A percentile compares a stretch with the other conserved stretches of the same genome.
Conservation (phyloP, 176 grass and related monocot species). For the Puccinellia tenuiflora region DNA sequence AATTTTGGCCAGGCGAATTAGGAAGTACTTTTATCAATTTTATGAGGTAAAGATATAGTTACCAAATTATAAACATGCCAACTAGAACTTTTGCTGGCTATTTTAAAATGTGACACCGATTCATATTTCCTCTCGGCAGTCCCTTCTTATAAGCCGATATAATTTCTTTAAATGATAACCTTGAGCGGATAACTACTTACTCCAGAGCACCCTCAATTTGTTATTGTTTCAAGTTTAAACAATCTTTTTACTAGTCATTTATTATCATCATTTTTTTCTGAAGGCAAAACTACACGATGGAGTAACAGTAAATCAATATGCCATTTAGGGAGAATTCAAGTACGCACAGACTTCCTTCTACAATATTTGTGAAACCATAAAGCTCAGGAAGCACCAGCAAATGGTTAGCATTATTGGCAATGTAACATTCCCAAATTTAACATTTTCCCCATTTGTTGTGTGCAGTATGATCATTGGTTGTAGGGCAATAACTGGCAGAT, state of each 20-base stretch:
- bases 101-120: neutral
- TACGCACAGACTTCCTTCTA: neutral
- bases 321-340: neutral
- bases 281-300: neutral
- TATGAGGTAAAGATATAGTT: neutral
- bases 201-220: neutral
- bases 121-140: neutral
- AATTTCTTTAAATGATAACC: neutral
- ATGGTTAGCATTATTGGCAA: neutral
- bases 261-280: neutral
- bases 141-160: neutral
- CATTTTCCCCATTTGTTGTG: constrained; percentile 16
- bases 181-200: neutral
- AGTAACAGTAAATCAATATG: neutral
- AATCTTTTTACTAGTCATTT: neutral
- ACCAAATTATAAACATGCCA: neutral
- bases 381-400: neutral
- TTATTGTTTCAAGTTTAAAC: constrained; percentile 5
- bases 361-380: neutral
- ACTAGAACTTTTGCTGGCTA: neutral
- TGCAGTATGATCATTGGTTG: neutral
- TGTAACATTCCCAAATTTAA: constrained; percentile 7
- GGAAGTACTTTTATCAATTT: constrained; percentile 15
- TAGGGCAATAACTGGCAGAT: constrained; percentile 1
- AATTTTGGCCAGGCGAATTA: neutral